Evolutionary conservation across 305 asterid species (phyloP).

Genomic region (Solanum chacoense): DNA sequence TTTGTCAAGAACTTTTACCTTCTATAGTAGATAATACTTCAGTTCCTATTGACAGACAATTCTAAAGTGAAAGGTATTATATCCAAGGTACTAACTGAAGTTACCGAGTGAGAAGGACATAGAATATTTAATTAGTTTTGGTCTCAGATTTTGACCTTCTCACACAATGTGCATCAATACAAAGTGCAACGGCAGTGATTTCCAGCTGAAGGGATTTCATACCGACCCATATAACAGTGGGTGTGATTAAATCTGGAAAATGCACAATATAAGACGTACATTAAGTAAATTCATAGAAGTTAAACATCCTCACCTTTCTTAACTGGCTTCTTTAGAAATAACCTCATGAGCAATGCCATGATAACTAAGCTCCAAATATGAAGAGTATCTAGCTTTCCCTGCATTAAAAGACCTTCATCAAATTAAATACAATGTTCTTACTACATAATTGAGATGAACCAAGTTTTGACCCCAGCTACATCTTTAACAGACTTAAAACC

Average conservation of each 20-base stretch:
- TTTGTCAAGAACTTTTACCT: neutral
- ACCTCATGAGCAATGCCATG: conserved; percentile 25
- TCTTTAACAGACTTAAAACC: neutral
- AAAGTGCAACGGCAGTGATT: neutral
- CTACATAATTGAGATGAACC: neutral
- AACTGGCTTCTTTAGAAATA: conserved; percentile 36
- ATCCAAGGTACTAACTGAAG: neutral
- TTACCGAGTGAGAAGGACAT: neutral
- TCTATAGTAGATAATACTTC: neutral
- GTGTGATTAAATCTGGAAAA: neutral
- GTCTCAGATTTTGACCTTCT: neutral
- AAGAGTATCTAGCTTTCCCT: conserved; percentile 29
- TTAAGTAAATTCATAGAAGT: conserved; percentile 2
- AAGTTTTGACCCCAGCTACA: neutral
- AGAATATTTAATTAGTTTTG: neutral
- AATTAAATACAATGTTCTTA: neutral
- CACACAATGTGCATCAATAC: neutral
- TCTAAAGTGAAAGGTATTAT: neutral
- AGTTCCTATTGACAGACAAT: neutral
- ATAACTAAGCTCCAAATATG: conserved; percentile 35
- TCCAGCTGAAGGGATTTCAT: neutral
- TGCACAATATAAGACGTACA: neutral
- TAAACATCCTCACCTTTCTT: conserved; percentile 55
- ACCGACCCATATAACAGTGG: neutral
- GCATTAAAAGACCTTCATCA: conserved; percentile 17